These are phyloP conservation scores for Dothideomycetes sp. DNA, from an alignment of 2,329 filamentous ascomycete species.

Conservation along the genomic window DNA sequence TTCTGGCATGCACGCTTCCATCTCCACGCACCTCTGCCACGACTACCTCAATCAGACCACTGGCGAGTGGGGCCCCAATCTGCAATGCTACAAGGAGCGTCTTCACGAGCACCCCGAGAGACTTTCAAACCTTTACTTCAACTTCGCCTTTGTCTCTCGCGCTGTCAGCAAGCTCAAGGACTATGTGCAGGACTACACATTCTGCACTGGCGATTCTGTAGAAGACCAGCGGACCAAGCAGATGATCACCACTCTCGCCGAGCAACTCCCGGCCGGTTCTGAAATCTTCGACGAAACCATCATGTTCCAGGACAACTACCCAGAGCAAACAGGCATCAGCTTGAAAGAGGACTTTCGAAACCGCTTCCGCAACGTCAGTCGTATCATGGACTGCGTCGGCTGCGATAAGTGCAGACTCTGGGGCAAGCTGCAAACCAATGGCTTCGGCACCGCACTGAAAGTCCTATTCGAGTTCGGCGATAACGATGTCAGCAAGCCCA, in stretches of 20 bases:
- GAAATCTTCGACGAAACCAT: conserved; percentile 88
- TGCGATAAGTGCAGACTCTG: conserved; percentile 98
- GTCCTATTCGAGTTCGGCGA: conserved; percentile 89
- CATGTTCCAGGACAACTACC: conserved; percentile 62
- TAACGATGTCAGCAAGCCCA: conserved; percentile 41
- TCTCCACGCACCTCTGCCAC: conserved; percentile 92
- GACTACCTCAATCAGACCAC: conserved; percentile 93
- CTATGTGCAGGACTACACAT: conserved; percentile 73
- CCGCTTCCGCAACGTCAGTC: conserved; percentile 91
- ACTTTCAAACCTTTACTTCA: conserved; percentile 97
- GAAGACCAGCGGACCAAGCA: conserved; percentile 71
- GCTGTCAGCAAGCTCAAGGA: conserved; percentile 84
- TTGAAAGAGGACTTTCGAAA: conserved; percentile 96
- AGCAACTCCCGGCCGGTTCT: conserved; percentile 52
- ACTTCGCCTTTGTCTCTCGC: conserved; percentile 89
- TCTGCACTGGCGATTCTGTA: conserved; percentile 73
- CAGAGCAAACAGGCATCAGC: conserved; percentile 44
- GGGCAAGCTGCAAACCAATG: conserved; percentile 93
- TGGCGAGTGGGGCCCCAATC: conserved; percentile 82
- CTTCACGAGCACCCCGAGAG: conserved; percentile 78
- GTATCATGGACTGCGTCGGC: conserved; percentile 96
- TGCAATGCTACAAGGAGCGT: conserved; percentile 79
- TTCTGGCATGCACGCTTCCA: conserved; percentile 96
- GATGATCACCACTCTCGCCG: conserved; percentile 68
- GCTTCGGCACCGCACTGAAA: conserved; percentile 90